Evolutionary conservation across 2,329 filamentous ascomycete species (phyloP), one percentile per base, ranked within the genome.

Genomic region (Emmonsiellopsis sp.): DNA sequence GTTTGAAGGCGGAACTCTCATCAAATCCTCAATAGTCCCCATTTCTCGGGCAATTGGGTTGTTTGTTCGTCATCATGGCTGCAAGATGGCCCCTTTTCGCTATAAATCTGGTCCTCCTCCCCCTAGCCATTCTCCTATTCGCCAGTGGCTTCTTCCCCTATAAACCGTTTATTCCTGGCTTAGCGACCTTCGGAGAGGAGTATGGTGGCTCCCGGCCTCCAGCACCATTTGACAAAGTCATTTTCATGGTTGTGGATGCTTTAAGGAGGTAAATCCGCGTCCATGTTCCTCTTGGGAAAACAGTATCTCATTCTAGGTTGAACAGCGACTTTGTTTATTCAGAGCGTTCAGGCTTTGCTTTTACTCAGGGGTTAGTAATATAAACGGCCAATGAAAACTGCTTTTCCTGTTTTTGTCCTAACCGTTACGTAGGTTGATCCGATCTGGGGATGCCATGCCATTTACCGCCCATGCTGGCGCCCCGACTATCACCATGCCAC

Each of bases 191-290:
- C 58, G 60, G 65, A 32, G 58, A 84, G 69, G 78, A 82, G 57
- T 66, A 80, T 32, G 71, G 76, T 46, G 82, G 75, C 17, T 63
- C 71, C 46, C 77, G 77, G 6, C 83, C 86, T 2, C 71, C 77
- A 48, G 79, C 87, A 36, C 83, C 86, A 0, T 98, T 98, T 68
- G 84, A 97, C 70, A 90, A 86, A 63, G 76, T 97, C 51, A 77
- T 98, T 52, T 96, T 98, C 69, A 97, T 98, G 92, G 90, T 98
- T 6, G 87, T 98, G 32, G 93, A 98, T 79, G 92, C 93, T 27
- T 71, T 98, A 68, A 81, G 91, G 70, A 95, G 88, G 87, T 90
- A 77, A 52, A 45, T 48, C 17, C 9, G 10, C 10, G 31, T n/a
- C 6, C 6, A 27, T 49, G 13, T n/a, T 40, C 46, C 36, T 42